Evolutionary conservation across 2,329 filamentous ascomycete species (phyloP).

Genomic region (Emmonsia crescens): DNA sequence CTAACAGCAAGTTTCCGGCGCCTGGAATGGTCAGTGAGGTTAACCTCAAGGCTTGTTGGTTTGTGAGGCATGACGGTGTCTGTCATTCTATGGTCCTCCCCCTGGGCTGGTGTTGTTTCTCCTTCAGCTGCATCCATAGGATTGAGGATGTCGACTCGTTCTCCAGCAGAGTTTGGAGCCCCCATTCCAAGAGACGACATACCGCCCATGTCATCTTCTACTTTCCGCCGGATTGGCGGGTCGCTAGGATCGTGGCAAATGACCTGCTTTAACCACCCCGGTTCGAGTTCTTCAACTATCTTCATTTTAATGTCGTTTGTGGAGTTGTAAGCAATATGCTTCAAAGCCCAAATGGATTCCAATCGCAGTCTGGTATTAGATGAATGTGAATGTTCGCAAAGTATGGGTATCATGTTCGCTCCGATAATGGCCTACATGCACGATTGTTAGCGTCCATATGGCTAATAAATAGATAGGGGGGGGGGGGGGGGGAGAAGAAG

Average conservation of each 20-base stretch:
- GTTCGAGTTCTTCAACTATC: slow-evolving; percentile 65
- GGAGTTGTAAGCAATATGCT: slow-evolving; percentile 71
- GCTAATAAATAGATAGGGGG: neutral
- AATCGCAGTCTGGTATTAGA: slow-evolving; percentile 66
- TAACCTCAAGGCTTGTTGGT: slow-evolving; percentile 25
- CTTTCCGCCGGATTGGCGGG: slow-evolving; percentile 19
- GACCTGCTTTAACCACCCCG: slow-evolving; percentile 69
- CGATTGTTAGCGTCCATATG: neutral
- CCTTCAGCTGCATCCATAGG: slow-evolving; percentile 26
- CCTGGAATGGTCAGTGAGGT: slow-evolving; percentile 30
- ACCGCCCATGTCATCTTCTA: slow-evolving; percentile 21
- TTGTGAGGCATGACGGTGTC: slow-evolving; percentile 33
- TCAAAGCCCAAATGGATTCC: slow-evolving; percentile 86
- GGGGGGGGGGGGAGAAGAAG: neutral
- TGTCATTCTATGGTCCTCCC: slow-evolving; percentile 26
- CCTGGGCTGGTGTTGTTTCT: slow-evolving; percentile 6
- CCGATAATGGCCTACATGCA: slow-evolving; percentile 55
- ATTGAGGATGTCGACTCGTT: slow-evolving; percentile 50
- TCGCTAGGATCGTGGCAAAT: slow-evolving; percentile 49
- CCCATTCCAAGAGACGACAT: slow-evolving; percentile 39
- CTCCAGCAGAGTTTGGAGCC: slow-evolving; percentile 48
- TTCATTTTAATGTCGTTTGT: slow-evolving; percentile 62
- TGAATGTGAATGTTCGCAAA: slow-evolving; percentile 78
- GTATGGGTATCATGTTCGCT: slow-evolving; percentile 59
- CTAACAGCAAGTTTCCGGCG: slow-evolving; percentile 41